These are phyloP conservation scores for Pterulicium gracile DNA, from an alignment of 1,284 basidiomycete genomes.

Conservation along the genomic window DNA sequence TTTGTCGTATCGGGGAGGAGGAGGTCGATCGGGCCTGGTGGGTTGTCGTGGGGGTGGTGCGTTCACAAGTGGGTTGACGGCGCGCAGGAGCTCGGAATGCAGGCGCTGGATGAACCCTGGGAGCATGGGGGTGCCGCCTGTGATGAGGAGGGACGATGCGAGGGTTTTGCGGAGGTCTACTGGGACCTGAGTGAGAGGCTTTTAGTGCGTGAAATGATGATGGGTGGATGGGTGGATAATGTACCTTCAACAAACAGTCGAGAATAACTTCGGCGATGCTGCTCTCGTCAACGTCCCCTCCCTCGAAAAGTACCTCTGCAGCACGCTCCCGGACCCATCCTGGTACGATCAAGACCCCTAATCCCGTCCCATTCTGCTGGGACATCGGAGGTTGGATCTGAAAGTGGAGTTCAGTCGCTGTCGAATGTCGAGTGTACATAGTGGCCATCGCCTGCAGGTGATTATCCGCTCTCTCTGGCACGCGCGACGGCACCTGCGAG, in stretches of 20 bases:
- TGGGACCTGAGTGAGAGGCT: constrained; percentile 54
- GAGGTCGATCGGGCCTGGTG: constrained; percentile 26
- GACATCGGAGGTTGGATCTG: constrained; percentile 51
- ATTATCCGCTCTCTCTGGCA: constrained; percentile 29
- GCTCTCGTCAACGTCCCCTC: constrained; percentile 77
- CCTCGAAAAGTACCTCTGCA: constrained; percentile 84
- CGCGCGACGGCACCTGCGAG: constrained; percentile 18
- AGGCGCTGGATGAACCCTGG: constrained; percentile 88
- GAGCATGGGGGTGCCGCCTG: constrained; percentile 85
- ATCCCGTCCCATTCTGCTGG: constrained; percentile 57
- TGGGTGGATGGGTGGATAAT: constrained; percentile 1
- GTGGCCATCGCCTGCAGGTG: constrained; percentile 54
- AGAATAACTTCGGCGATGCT: constrained; percentile 77
- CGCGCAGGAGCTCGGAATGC: constrained; percentile 60
- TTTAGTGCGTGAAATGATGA: constrained; percentile 1
- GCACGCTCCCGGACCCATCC: constrained; percentile 93
- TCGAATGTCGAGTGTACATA: constrained; percentile 64
- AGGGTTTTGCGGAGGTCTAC: constrained; percentile 80
- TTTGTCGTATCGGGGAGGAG: constrained; percentile 50
- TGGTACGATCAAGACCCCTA: constrained; percentile 78
- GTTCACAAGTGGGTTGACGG: constrained; percentile 36
- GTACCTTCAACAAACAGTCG: constrained; percentile 67
- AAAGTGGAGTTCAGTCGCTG: constrained; percentile 59
- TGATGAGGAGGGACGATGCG: constrained; percentile 72
- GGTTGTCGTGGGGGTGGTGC: constrained; percentile 20